These are phyloP conservation scores for Pseudogymnoascus sp. DNA, from an alignment of 2,329 filamentous ascomycete genomes.

Conservation along the genomic window DNA sequence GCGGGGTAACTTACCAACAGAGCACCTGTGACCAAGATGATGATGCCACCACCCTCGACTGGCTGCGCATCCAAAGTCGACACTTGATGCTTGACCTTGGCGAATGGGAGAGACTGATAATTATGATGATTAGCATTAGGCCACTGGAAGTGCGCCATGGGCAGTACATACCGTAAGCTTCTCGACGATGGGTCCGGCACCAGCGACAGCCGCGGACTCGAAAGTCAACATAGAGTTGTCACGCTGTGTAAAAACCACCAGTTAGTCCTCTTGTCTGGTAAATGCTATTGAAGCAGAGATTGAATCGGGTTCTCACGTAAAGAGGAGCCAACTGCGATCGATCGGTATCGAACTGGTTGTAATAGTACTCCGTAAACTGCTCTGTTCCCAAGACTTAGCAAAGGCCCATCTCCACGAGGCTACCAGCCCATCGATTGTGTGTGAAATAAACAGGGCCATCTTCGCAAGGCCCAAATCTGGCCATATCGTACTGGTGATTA, in stretches of 20 bases:
- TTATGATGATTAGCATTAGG: not conserved
- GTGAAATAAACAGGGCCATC: not conserved
- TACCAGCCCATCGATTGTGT: not conserved
- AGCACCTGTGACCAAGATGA: constrained; percentile 82
- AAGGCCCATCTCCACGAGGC: not conserved
- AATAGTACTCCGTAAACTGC: constrained; percentile 87
- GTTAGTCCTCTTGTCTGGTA: not conserved
- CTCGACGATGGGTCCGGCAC: constrained; percentile 58
- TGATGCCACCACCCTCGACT: constrained; percentile 55
- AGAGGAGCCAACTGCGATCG: constrained; percentile 57
- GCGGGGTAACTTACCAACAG: constrained; percentile 56
- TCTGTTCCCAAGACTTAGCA: constrained; percentile 40
- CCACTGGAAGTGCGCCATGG: not conserved
- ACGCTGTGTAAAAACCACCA: constrained; percentile 44
- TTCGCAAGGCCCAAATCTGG: not conserved
- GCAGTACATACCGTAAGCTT: constrained; percentile 63
- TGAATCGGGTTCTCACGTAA: constrained; percentile 60
- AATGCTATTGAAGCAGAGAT: not conserved
- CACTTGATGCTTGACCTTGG: constrained; percentile 71
- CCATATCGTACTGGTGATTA: constrained; percentile 13
- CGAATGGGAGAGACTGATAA: constrained; percentile 64
- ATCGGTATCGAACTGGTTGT: constrained; percentile 73
- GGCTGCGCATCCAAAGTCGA: constrained; percentile 79
- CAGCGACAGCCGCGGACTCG: constrained; percentile 61
- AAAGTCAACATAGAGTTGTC: constrained; percentile 89